Percentiles rank a stretch among this genome's conserved stretches.
Conservation (phyloP, 2,329 filamentous ascomycete species). For the Beauveria sp. region DNA sequence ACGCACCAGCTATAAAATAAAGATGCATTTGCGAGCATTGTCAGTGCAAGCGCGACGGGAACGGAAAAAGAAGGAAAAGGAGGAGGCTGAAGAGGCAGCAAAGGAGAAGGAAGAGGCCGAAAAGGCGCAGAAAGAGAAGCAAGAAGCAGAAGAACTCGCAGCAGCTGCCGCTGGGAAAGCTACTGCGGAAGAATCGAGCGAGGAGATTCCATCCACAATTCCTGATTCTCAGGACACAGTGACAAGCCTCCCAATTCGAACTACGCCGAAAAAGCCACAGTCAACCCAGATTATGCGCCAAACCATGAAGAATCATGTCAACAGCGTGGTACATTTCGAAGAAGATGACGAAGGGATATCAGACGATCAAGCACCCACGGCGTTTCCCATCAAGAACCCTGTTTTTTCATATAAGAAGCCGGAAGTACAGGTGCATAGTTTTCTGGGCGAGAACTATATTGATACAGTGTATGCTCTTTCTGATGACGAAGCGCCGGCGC, state of each 20-base stretch:
- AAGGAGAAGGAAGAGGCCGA: constrained; percentile 6
- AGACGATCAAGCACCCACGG: not conserved
- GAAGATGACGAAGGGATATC: constrained; percentile 4
- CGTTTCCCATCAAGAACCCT: not conserved
- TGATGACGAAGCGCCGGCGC: constrained; percentile 29
- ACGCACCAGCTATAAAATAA: constrained; percentile 9
- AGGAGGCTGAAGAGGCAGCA: constrained; percentile 7
- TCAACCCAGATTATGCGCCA: constrained; percentile 2
- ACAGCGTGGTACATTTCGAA: constrained; percentile 9
- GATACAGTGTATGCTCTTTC: constrained; percentile 22
- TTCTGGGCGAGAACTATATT: constrained; percentile 4
- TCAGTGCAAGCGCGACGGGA: not conserved
- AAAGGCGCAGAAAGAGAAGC: constrained; percentile 3
- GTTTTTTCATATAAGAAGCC: constrained; percentile 1
- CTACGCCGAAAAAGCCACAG: constrained; percentile 4
- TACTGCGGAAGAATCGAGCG: not conserved
- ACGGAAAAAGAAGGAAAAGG: not conserved
- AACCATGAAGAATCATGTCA: constrained; percentile 8
- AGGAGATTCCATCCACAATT: constrained; percentile 7
- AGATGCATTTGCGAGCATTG: constrained; percentile 6
- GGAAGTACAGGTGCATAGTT: not conserved
- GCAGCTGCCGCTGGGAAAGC: not conserved
- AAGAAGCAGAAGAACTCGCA: not conserved
- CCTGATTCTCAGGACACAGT: constrained; percentile 10
- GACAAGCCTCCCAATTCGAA: constrained; percentile 2